Base-by-base conservation (phyloP, 2,329 filamentous ascomycete genomes). In the Sarocladium kiliense region DNA sequence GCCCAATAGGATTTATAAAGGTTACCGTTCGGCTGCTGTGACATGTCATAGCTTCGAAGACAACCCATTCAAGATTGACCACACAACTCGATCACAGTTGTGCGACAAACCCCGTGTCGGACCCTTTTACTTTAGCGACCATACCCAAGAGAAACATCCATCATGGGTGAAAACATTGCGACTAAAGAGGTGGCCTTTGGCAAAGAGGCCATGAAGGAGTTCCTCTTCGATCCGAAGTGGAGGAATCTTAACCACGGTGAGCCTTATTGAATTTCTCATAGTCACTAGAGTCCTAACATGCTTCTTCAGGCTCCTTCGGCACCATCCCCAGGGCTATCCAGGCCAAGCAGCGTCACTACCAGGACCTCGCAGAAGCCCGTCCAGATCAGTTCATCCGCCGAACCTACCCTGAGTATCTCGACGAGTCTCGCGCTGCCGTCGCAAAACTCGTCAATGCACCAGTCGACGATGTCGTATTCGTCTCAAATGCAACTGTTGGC, bases 341-440 rank as follows among this genome's bases (percentile, higher is more conserved):
- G 16, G 70, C 78, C 14, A 77, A 77, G 51, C 77, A 87, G 19
- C 83, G 80, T 16, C 64, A 75, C n/a, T 88, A 86, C 63, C 86
- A 92, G 65, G 80, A 86, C 58, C 71, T 75, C 3, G 74, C 77
- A 34, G 91, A 96, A 73, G 74, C 79, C 1, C 76, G 75, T 0
- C 89, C 91, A 0, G 92, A 97, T 70, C 68, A 73, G 6, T 96
- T 91, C 73, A 85, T 93, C 65, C 84, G 88, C 23, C 88, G 87
- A 66, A 77, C 81, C 2, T 85, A 84, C 59, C 79, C 85, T 0
- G 63, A 71, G 3, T 74, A 85, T 10, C 77, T 96, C 1, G 84
- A 89, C 59, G 74, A 80, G 55, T 83, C 85, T 80, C 85, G 88
- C 27, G 59, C 80, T 80, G 85, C 85, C 2, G 73, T 92, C 3